phyloP scores from a whole-genome alignment of 192 early-diverging fungal species.

The Coemansia sp. region DNA sequence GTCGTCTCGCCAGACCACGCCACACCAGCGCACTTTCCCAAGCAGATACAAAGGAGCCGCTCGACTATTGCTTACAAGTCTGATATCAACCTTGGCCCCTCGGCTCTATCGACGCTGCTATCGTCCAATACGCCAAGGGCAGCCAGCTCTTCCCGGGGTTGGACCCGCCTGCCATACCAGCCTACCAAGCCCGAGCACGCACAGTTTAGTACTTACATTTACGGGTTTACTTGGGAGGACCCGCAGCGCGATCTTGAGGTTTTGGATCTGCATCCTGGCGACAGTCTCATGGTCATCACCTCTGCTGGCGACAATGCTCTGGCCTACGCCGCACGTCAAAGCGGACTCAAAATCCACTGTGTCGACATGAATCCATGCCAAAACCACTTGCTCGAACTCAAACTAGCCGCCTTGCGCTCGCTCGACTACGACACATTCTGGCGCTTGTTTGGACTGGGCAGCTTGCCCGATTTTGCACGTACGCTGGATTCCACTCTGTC shows the following conservation, averaged over 20 bases:
- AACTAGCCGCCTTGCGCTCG: conserved; percentile 68
- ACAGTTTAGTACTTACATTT: conserved; percentile 83
- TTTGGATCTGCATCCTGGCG: conserved; percentile 66
- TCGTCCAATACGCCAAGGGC: not conserved
- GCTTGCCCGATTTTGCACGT: conserved; percentile 61
- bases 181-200: conserved; percentile 60
- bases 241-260: conserved; percentile 73
- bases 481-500: conserved; percentile 71
- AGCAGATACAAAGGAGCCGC: not conserved
- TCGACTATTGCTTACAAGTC: not conserved
- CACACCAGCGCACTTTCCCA: not conserved
- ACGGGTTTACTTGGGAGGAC: conserved; percentile 89
- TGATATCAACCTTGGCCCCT: not conserved
- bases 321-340: conserved; percentile 74
- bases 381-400: conserved; percentile 87
- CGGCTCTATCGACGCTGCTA: not conserved
- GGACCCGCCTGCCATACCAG: conserved; percentile 60
- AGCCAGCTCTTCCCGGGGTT: conserved; percentile 1
- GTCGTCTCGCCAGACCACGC: not conserved
- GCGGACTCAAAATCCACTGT: conserved; percentile 73
- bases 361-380: conserved; percentile 93
- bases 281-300: conserved; percentile 78
- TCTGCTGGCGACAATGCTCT: conserved; percentile 83
- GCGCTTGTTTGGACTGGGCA: conserved; percentile 79
- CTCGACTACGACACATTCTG: conserved; percentile 72